Evolutionary conservation across 1,284 basidiomycete species (phyloP), one percentile per base, ranked within the genome.

Genomic region (Ustilago cynodontis): DNA sequence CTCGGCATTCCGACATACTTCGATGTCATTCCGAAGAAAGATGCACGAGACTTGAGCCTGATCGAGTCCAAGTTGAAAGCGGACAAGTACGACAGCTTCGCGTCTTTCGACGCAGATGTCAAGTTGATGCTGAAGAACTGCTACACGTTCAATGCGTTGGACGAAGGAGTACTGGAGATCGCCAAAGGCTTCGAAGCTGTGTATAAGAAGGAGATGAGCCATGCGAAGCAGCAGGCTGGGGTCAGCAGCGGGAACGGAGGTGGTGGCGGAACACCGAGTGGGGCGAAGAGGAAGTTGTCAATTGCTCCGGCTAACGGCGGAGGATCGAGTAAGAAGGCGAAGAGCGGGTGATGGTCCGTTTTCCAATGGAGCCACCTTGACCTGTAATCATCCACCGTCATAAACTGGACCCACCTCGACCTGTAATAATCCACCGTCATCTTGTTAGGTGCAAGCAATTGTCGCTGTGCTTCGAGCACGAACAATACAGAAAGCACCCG

Each of bases 51-150:
- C 87, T 88, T 99, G 61, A 88, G 89, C 60, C 91, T 92, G 43
- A 96, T 99, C 84, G 91, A 92, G 74, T 88, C 89, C 73, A 95
- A 93, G 83, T 88, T 98, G 65, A 93, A 96, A 64, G 87, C 87
- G 31, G 93, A 94, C 88, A 92, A 91, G 86, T 95, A 95, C 86
- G 92, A 92, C 41, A 89, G 90, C 1, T 86, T 91, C 45, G 92
- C 92, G 41, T 90, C 89, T 0, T 91, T 95, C 78, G 92, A 93
- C 81, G 91, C 90, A 10, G 95, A 97, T 84, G 87, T 95, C 66
- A 90, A 91, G 59, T 88, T 95, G 39, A 95, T 97, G 94, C 87
- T 94, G 61, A 86, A 89, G 67, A 97, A 96, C 84, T 93, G 94
- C 39, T 90, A 93, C 85, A 90, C 88, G 52, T 97, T 95, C 89